A percentile compares a stretch with the other conserved stretches of the same genome.
These are phyloP conservation scores for Smithsoniella earleae DNA, from an alignment of 163 green algal species.

Conservation along the genomic window DNA sequence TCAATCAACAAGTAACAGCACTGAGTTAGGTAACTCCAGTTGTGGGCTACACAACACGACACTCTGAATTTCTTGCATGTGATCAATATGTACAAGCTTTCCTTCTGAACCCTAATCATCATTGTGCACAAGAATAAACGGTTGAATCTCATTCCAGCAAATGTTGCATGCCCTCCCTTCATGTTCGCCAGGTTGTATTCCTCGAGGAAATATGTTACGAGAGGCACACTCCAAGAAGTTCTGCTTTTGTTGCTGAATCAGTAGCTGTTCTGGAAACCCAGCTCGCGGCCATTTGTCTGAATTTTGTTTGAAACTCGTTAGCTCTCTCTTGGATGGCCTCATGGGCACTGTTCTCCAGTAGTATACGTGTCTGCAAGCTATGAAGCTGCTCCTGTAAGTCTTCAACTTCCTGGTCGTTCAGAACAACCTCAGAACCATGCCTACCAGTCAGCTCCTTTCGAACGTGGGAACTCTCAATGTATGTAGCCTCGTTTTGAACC, in stretches of 20 bases:
- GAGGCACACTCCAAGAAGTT: too few relatives aligned
- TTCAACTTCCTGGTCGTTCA: conserved; percentile 3
- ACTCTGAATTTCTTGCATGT: not conserved
- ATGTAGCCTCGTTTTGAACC: conserved; percentile 4
- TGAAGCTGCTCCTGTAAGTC: not conserved
- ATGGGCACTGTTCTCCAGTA: not conserved
- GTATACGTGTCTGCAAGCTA: not conserved
- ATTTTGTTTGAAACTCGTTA: not conserved
- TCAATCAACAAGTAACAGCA: too few relatives aligned
- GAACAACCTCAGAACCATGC: not conserved
- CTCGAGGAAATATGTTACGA: too few relatives aligned
- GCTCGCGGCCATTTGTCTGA: not conserved
- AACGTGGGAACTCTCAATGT: conserved; percentile 18
- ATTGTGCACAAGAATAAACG: not conserved
- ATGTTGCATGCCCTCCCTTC: not conserved
- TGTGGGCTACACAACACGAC: not conserved
- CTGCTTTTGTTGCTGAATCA: not conserved
- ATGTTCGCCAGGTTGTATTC: too few relatives aligned
- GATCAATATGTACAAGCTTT: not conserved
- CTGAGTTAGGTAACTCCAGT: too few relatives aligned
- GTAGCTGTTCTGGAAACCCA: not conserved
- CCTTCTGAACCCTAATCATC: not conserved
- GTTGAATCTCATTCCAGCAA: not conserved
- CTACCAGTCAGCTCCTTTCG: not conserved
- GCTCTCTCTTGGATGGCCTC: not conserved